Percentiles rank a stretch among this genome's conserved stretches.
Conservation (phyloP, 768 basidiomycete genomes). For the Boletus reticulatus region DNA sequence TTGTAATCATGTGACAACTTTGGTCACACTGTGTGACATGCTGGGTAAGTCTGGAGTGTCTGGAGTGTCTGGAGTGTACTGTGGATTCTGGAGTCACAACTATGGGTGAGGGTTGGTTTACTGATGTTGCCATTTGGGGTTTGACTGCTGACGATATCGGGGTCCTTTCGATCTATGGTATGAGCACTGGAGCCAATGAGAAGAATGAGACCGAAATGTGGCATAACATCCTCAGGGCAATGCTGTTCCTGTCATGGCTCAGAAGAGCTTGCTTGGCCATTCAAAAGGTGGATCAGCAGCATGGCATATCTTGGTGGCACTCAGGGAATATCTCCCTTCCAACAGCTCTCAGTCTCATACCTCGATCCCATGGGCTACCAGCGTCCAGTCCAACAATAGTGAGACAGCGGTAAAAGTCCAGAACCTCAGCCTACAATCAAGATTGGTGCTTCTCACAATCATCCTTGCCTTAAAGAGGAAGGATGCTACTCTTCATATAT, state of each 20-base stretch:
- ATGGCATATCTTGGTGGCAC: slow-evolving; percentile 81
- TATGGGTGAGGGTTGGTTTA: too few relatives aligned
- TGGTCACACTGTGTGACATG: too few relatives aligned
- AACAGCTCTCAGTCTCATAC: slow-evolving; percentile 15
- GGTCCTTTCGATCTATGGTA: slow-evolving; percentile 86
- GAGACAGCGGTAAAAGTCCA: slow-evolving; percentile 67
- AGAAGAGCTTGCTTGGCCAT: slow-evolving; percentile 96
- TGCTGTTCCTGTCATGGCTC: slow-evolving; percentile 95
- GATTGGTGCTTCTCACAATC: slow-evolving; percentile 63
- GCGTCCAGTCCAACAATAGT: slow-evolving; percentile 39
- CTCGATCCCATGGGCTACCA: slow-evolving; percentile 18
- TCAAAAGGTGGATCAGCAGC: slow-evolving; percentile 99
- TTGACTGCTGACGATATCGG: slow-evolving; percentile 91
- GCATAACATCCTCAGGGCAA: slow-evolving; percentile 95
- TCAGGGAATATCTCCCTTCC: slow-evolving; percentile 66
- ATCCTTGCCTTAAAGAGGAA: slow-evolving; percentile 63
- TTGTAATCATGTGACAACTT: too few relatives aligned
- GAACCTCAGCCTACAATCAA: slow-evolving; percentile 70
- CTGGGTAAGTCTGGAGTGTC: too few relatives aligned
- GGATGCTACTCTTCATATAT: slow-evolving; percentile 54
- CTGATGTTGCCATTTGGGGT: slow-evolving; percentile 79
- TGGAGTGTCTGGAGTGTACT: too few relatives aligned
- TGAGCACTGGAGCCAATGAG: slow-evolving; percentile 88
- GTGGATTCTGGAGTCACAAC: too few relatives aligned
- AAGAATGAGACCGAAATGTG: slow-evolving; percentile 97